Evolutionary conservation across 1,284 basidiomycete species (phyloP).

Genomic region (Mycosarcoma mackinlayi): DNA sequence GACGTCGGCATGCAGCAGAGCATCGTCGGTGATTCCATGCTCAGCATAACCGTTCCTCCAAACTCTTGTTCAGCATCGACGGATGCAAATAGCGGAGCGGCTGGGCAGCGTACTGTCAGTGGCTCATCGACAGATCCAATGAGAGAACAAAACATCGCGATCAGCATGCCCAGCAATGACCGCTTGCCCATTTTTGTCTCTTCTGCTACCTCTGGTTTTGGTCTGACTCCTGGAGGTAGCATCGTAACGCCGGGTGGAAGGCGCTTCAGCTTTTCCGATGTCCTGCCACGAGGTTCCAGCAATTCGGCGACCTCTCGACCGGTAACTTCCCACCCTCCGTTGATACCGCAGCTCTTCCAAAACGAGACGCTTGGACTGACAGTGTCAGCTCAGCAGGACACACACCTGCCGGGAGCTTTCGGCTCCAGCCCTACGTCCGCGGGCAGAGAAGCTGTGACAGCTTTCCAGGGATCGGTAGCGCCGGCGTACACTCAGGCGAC

Average conservation of each 20-base stretch:
- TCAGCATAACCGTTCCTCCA: neutral
- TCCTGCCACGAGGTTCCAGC: constrained; percentile 13
- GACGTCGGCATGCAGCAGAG: constrained; percentile 5
- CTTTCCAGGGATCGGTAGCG: constrained; percentile 1
- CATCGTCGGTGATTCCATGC: neutral
- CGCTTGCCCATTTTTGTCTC: constrained; percentile 34
- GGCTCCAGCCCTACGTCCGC: neutral
- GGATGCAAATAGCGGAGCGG: neutral
- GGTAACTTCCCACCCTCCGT: constrained; percentile 23
- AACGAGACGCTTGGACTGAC: constrained; percentile 13
- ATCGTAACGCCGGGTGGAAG: constrained; percentile 37
- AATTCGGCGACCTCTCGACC: constrained; percentile 19
- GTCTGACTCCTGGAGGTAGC: constrained; percentile 35
- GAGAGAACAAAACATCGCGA: constrained; percentile 32
- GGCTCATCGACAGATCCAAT: constrained; percentile 3
- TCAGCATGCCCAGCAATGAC: constrained; percentile 31
- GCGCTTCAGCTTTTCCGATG: constrained; percentile 49
- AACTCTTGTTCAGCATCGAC: neutral
- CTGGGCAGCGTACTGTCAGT: neutral
- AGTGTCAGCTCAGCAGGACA: constrained; percentile 1
- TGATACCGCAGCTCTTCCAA: constrained; percentile 18
- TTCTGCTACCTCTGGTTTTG: constrained; percentile 31
- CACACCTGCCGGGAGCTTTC: neutral
- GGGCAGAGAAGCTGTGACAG: neutral
- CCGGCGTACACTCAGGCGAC: constrained; percentile 14